Evolutionary conservation across 78 protist species (phyloP).

Genomic region (Dictyostelium purpureum): DNA sequence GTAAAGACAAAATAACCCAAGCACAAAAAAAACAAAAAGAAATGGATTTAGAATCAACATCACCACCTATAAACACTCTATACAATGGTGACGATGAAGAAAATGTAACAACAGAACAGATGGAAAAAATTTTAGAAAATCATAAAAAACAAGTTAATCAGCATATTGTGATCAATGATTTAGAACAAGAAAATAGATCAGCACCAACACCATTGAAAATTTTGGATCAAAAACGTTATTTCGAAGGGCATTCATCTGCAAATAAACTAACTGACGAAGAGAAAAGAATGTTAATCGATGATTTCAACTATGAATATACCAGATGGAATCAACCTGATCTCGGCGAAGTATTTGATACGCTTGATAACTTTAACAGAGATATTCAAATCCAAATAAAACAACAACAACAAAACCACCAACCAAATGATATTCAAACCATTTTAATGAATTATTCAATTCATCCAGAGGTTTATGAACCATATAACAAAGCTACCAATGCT

Average conservation of each 20-base stretch:
- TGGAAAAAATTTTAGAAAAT: conserved; percentile 2
- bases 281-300: neutral
- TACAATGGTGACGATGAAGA: conserved; percentile 21
- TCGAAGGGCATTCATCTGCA: conserved; percentile 15
- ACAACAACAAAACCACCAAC: neutral
- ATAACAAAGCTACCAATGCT: neutral
- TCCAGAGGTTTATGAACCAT: neutral
- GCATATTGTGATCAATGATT: neutral
- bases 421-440: neutral
- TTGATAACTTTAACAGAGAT: neutral
- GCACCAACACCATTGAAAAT: conserved; percentile 26
- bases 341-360: neutral
- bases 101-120: neutral
- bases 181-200: neutral
- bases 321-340: neutral
- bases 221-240: conserved; percentile 55
- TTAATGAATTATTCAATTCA: neutral
- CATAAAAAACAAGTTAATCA: conserved; percentile 3
- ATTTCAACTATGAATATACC: neutral
- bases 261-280: neutral
- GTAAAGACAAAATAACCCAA: neutral
- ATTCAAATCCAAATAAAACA: neutral
- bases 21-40: neutral
- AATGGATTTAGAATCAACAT: neutral
- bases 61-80: neutral